Base-by-base conservation (phyloP, 306 rosid species). In the Casuarina glauca region DNA sequence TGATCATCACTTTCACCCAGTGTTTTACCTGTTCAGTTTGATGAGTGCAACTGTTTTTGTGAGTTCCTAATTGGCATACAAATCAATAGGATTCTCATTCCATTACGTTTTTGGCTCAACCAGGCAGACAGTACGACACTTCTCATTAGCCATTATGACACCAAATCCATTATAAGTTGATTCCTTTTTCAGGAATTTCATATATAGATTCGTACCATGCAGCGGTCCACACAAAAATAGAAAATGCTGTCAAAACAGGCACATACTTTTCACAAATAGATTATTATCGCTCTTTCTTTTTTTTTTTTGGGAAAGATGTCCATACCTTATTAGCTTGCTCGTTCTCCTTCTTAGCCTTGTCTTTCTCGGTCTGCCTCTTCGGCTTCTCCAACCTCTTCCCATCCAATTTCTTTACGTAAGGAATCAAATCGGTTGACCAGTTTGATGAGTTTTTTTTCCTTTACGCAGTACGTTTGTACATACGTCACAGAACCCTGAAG, bases 321-420 rank as follows among this genome's bases (percentile, higher is more conserved):
- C 35, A 13, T 80, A 93, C 98, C 93, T 93, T 91, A 6, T 76
- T 91, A 6, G 93, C 48, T 49, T 74, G 50, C 45, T 82, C 93
- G 45, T 84, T 88, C 50, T 51, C 91, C 73, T 89, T 90, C 60
- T 83, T 79, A 0, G 93, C 88, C 83, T 71, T 90, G 49, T 74
- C 88, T 78, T 86, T 91, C 39, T 85, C 91, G 76, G 84, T 84
- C 77, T 84, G 83, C 41, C 50, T 78, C 91, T 77, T 91, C 87
- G 1, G 89, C 69, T 91, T 91, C 91, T 91, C 97, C 89, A 84
- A 63, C 82, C 38, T 91, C 49, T 93, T 97, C 82, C 89, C 85
- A 84, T 93, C 98, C 96, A 89, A 86, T 91, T 87, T 90, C 98
- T 93, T 57, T 57, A 79, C 39, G 53, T 44, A 78, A 71, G 60